Evolutionary conservation across 2,329 filamentous ascomycete species (phyloP).

Genomic region (Cryphonectria radicalis): DNA sequence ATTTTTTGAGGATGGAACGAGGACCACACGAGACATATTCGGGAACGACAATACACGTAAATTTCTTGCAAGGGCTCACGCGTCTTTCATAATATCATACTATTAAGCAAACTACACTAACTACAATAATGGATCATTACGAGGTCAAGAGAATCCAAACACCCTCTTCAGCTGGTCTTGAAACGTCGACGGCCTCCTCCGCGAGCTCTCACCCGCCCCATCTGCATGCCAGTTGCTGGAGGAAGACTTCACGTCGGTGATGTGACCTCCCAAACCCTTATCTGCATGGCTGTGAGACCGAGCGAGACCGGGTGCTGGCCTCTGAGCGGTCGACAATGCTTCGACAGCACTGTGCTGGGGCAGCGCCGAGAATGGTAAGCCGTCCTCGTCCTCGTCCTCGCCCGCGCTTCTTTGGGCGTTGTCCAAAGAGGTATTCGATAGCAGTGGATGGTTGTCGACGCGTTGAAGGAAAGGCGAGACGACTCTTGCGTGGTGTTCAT

Average conservation of each 20-base stretch:
- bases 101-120: neutral
- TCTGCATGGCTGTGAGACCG: neutral
- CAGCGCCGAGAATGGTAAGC: neutral
- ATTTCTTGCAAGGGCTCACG: neutral
- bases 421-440: conserved; percentile 1
- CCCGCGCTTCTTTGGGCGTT: neutral
- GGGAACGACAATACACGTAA: neutral
- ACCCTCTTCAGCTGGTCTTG: conserved; percentile 27
- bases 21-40: neutral
- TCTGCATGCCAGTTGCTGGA: conserved; percentile 4
- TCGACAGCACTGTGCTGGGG: neutral
- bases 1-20: neutral
- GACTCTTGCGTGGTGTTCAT: neutral
- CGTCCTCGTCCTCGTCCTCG: neutral
- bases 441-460: neutral
- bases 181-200: conserved; percentile 9
- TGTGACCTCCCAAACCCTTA: neutral
- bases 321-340: neutral
- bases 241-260: neutral
- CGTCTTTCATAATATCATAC: neutral
- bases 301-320: neutral
- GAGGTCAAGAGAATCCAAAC: conserved; percentile 21
- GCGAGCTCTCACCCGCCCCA: neutral
- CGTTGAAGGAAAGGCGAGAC: neutral
- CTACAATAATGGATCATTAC: neutral